Evolutionary conservation across 495 filamentous ascomycete species (phyloP).

Genomic region (Rostrohypoxylon terebratum): DNA sequence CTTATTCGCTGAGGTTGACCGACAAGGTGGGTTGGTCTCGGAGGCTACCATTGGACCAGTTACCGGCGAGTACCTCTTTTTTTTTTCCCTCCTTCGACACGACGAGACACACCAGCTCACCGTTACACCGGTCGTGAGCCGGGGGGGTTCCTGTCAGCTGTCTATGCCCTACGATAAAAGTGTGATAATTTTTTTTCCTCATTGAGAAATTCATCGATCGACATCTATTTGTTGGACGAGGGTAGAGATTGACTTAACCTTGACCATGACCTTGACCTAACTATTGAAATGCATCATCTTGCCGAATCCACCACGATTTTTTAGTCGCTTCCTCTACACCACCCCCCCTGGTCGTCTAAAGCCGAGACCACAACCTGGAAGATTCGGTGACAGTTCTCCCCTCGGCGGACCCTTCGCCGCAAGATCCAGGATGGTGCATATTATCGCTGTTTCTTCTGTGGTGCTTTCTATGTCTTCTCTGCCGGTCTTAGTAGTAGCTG

Average conservation of each 20-base stretch:
- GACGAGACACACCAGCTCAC: conserved; percentile 43
- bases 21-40: conserved; percentile 17
- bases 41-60: conserved; percentile 31
- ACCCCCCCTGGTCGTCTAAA: conserved; percentile 26
- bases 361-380: conserved; percentile 23
- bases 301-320: conserved; percentile 31
- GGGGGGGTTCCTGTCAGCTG: conserved; percentile 33
- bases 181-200: conserved; percentile 32
- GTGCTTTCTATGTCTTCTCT: conserved; percentile 16
- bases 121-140: conserved; percentile 38
- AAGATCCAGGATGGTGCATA: conserved; percentile 40
- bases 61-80: conserved; percentile 25
- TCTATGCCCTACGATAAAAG: conserved; percentile 35
- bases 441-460: conserved; percentile 14
- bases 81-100: conserved; percentile 25
- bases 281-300: conserved; percentile 25
- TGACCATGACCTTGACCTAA: conserved; percentile 3
- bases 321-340: conserved; percentile 22
- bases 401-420: conserved; percentile 27
- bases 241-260: conserved; percentile 7
- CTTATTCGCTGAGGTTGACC: conserved; percentile 34
- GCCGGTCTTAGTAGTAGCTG: conserved; percentile 14
- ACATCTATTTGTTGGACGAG: conserved; percentile 27
- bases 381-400: conserved; percentile 25
- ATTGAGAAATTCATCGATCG: conserved; percentile 19